Conservation (phyloP, 2,329 filamentous ascomycete species). For the Aspergillus tanneri region DNA sequence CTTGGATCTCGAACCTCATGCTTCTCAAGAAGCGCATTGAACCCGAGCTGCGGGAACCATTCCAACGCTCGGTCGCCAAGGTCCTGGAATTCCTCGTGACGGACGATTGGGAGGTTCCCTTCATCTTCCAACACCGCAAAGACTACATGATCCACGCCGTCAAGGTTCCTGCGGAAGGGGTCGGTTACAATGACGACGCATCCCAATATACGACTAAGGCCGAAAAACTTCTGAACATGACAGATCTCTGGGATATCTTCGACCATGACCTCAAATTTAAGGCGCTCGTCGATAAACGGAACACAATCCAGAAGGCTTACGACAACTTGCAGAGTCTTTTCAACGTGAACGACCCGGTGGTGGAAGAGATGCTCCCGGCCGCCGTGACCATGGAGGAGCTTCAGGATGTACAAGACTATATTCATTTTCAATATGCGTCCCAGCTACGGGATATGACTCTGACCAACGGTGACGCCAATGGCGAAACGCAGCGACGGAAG, state of each 20-base stretch:
- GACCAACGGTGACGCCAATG: conserved; percentile 58
- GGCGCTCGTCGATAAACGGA: conserved; percentile 87
- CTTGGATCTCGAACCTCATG: conserved; percentile 88
- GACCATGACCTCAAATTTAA: conserved; percentile 95
- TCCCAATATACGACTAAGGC: conserved; percentile 72
- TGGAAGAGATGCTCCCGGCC: conserved; percentile 77
- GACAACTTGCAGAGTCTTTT: conserved; percentile 69
- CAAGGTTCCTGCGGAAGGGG: conserved; percentile 62
- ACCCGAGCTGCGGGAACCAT: conserved; percentile 72
- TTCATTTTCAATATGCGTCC: conserved; percentile 87
- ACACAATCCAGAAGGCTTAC: conserved; percentile 75
- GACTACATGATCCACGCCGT: conserved; percentile 93
- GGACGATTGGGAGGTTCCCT: conserved; percentile 92
- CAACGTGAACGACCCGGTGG: conserved; percentile 67
- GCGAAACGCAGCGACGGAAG: conserved; percentile 72
- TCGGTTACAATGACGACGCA: conserved; percentile 66
- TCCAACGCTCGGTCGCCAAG: conserved; percentile 83
- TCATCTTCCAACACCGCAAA: conserved; percentile 96
- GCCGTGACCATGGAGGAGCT: conserved; percentile 90
- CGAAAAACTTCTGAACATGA: conserved; percentile 86
- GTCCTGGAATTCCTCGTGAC: conserved; percentile 94
- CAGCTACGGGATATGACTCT: conserved; percentile 78
- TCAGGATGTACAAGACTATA: conserved; percentile 92
- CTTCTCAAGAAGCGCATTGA: conserved; percentile 81
- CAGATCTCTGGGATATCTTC: conserved; percentile 91